Evolutionary conservation across 73 alveolate genomes (phyloP).

Genomic region (Symbiodinium natans): DNA sequence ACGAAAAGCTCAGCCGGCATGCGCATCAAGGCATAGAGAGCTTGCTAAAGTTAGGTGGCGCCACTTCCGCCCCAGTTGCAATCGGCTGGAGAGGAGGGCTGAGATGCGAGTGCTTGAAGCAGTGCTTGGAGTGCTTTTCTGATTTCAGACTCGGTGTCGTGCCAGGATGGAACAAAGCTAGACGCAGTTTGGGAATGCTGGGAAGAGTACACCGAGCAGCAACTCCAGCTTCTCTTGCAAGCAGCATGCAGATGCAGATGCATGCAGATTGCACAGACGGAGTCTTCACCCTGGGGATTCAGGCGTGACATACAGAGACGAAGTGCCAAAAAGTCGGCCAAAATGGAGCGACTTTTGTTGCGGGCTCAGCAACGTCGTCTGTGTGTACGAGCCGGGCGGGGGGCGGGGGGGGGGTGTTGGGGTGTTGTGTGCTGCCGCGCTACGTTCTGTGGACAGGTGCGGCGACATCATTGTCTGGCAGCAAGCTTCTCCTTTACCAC

Average conservation of each 20-base stretch:
- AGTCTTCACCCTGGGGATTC: not conserved
- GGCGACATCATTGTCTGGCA: constrained; percentile 66
- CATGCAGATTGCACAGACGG: not conserved
- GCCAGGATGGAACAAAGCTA: not conserved
- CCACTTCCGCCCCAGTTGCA: constrained; percentile 24
- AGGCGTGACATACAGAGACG: constrained; percentile 47
- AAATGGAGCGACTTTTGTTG: constrained; percentile 20
- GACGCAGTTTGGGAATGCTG: constrained; percentile 28
- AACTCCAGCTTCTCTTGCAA: not conserved
- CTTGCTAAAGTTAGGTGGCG: not conserved
- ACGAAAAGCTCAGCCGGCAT: no score
- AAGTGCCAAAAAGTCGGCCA: constrained; percentile 12
- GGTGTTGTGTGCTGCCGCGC: no score
- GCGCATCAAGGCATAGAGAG: no score
- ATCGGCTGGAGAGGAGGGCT: not conserved
- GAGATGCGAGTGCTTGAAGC: not conserved
- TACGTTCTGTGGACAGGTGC: not conserved
- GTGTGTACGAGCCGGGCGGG: no score
- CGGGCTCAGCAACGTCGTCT: not conserved
- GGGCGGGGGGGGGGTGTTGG: no score
- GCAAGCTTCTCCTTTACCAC: constrained; percentile 13
- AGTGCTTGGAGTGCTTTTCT: not conserved
- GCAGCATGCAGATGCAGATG: no score
- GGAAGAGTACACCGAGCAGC: constrained; percentile 27
- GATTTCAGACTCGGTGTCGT: not conserved